A percentile compares a stretch with the other conserved stretches of the same genome.
Conservation (phyloP, 2,329 filamentous ascomycete species). For the Fusarium gaditjirri region DNA sequence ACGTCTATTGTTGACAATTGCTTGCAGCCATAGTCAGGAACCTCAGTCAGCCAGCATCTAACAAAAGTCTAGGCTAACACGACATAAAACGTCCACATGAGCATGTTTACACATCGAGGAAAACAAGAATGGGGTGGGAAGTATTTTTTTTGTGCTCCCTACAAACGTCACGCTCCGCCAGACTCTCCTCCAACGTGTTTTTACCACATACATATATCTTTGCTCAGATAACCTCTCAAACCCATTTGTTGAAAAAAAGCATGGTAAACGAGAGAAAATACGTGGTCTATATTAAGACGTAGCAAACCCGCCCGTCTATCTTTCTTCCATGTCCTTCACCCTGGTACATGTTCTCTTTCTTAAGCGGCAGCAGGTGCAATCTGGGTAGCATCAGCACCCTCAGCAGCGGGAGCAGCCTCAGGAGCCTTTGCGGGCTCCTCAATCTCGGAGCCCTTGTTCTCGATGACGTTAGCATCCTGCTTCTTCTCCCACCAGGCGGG, state of each 20-base stretch:
- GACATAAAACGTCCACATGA: conserved; percentile 2
- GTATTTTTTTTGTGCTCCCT: conserved; percentile 9
- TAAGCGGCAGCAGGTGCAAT: conserved; percentile 53
- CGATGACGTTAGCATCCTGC: conserved; percentile 51
- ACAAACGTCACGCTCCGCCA: conserved; percentile 26
- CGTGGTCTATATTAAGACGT: conserved; percentile 39
- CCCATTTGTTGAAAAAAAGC: conserved; percentile 20
- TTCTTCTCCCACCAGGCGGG: conserved; percentile 72
- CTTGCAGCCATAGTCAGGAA: conserved; percentile 31
- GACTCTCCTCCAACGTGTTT: conserved; percentile 24
- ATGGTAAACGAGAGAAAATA: conserved; percentile 37
- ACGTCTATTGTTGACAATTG: conserved; percentile 36
- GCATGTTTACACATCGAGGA: conserved; percentile 3
- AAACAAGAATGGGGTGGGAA: background rate
- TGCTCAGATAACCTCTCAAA: conserved; percentile 22
- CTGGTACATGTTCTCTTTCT: conserved; percentile 15
- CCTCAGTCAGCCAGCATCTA: conserved; percentile 26
- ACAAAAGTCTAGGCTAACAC: conserved; percentile 5
- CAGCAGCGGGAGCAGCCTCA: conserved; percentile 48
- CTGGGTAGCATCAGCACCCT: conserved; percentile 49
- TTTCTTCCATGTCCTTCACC: conserved; percentile 10
- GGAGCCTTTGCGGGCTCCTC: conserved; percentile 48
- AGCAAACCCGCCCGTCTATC: conserved; percentile 31
- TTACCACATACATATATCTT: conserved; percentile 17
- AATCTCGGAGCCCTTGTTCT: conserved; percentile 54